phyloP scores from a whole-genome alignment of 2,329 filamentous ascomycete genomes.

The Aspergillus persii region DNA sequence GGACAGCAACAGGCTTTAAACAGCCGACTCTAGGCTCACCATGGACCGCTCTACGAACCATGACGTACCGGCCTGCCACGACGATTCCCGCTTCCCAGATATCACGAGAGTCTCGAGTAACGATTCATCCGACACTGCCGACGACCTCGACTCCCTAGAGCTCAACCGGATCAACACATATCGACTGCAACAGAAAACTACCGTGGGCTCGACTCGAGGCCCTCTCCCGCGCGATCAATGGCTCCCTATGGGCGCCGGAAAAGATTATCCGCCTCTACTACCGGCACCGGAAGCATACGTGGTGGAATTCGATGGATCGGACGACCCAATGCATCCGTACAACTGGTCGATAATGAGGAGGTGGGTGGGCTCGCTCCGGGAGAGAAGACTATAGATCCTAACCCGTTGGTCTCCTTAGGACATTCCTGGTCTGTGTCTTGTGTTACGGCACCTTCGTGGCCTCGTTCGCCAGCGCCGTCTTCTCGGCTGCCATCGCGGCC shows the following conservation, averaged over 20 bases:
- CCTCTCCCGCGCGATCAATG: conserved; percentile 19
- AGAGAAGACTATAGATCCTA: background rate
- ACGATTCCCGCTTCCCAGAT: background rate
- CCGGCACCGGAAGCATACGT: conserved; percentile 54
- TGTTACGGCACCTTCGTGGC: conserved; percentile 51
- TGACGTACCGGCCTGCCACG: background rate
- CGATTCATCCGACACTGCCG: conserved; percentile 10
- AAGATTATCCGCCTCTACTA: conserved; percentile 50
- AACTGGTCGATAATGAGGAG: conserved; percentile 52
- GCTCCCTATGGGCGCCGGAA: conserved; percentile 38
- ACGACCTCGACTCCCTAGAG: conserved; percentile 19
- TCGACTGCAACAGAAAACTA: conserved; percentile 20
- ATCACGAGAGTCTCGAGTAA: conserved; percentile 10
- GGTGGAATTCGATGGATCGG: conserved; percentile 54
- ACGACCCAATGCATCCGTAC: conserved; percentile 53
- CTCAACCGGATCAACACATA: conserved; percentile 23
- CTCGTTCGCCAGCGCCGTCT: conserved; percentile 60
- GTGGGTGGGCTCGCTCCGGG: conserved; percentile 13
- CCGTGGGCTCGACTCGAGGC: conserved; percentile 20
- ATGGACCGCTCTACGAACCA: background rate
- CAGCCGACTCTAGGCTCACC: background rate
- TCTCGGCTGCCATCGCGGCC: conserved; percentile 60
- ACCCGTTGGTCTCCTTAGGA: conserved; percentile 3
- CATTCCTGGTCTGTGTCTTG: conserved; percentile 23
- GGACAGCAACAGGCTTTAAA: background rate